Percentiles rank a stretch among this genome's conserved stretches.
phyloP scores from a whole-genome alignment of 2,329 filamentous ascomycete genomes.

The Aspergillus aculeatinus region DNA sequence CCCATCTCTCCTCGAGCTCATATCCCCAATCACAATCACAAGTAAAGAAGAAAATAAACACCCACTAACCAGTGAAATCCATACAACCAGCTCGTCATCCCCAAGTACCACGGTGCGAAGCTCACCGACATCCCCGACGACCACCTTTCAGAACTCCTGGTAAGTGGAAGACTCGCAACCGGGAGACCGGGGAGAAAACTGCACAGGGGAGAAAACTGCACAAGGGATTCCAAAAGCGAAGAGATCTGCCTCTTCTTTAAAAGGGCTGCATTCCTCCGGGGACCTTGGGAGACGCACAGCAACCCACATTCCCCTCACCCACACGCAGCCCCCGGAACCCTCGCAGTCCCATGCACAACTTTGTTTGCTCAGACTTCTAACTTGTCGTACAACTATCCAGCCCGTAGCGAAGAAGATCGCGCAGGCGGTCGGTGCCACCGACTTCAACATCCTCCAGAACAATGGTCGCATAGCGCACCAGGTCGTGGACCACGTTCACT shows the following conservation, averaged over 20 bases:
- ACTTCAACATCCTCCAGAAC: constrained; percentile 97
- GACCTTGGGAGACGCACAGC: constrained; percentile 23
- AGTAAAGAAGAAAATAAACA: neutral
- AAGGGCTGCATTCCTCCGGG: constrained; percentile 16
- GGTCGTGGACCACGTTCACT: constrained; percentile 89
- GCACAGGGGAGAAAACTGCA: too few species aligned
- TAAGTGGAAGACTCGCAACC: constrained; percentile 39
- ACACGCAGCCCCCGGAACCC: neutral
- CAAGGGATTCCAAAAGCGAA: too few species aligned
- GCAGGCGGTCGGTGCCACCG: constrained; percentile 67
- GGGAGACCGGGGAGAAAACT: too few species aligned
- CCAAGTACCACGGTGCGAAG: constrained; percentile 91
- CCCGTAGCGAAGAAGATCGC: constrained; percentile 86
- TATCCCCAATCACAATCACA: neutral
- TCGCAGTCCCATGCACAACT: neutral
- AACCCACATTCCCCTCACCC: neutral
- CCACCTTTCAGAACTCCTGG: constrained; percentile 75
- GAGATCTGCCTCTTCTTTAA: neutral
- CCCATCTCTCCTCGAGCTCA: neutral
- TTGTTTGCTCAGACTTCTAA: constrained; percentile 5
- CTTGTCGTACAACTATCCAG: constrained; percentile 34
- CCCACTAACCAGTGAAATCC: constrained; percentile 13
- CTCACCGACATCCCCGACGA: constrained; percentile 92
- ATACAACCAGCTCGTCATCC: constrained; percentile 76
- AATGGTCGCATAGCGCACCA: constrained; percentile 92